A percentile compares a stretch with the other conserved stretches of the same genome.
phyloP scores from a whole-genome alignment of 2,329 filamentous ascomycete species.

The Neonectria coccinea region DNA sequence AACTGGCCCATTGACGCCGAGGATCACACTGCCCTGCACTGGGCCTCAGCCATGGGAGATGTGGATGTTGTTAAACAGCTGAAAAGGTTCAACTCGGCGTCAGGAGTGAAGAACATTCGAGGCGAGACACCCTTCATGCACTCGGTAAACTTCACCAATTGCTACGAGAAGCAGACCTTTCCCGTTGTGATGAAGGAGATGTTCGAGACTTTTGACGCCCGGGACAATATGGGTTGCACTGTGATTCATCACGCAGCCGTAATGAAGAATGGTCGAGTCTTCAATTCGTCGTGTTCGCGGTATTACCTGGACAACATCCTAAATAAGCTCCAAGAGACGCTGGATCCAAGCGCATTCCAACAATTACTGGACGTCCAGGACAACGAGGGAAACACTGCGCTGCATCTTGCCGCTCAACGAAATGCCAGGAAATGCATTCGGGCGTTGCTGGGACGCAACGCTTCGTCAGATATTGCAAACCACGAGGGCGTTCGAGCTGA shows the following conservation, averaged over 20 bases:
- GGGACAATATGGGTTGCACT: conserved; percentile 85
- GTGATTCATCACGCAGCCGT: conserved; percentile 95
- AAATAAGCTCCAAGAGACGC: conserved; percentile 84
- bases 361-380: conserved; percentile 85
- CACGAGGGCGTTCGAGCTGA: conserved; percentile 85
- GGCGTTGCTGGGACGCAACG: conserved; percentile 81
- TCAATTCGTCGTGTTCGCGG: conserved; percentile 87
- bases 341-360: conserved; percentile 81
- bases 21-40: conserved; percentile 92
- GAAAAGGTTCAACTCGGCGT: conserved; percentile 80
- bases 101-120: conserved; percentile 75
- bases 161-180: conserved; percentile 93
- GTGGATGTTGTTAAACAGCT: conserved; percentile 90
- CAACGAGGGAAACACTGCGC: conserved; percentile 87
- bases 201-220: conserved; percentile 81
- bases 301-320: conserved; percentile 95
- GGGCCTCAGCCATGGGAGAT: conserved; percentile 98
- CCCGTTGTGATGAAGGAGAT: conserved; percentile 85
- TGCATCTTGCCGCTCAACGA: conserved; percentile 79
- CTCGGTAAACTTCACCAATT: conserved; percentile 95
- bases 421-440: conserved; percentile 92
- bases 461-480: conserved; percentile 85
- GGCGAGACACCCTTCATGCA: conserved; percentile 95
- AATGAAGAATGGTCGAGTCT: conserved; percentile 82
- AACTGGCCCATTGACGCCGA: conserved; percentile 95